Percentiles rank a stretch among this genome's conserved stretches.
Conservation (phyloP, 139 green algal species). For the Parachlorella kessleri region DNA sequence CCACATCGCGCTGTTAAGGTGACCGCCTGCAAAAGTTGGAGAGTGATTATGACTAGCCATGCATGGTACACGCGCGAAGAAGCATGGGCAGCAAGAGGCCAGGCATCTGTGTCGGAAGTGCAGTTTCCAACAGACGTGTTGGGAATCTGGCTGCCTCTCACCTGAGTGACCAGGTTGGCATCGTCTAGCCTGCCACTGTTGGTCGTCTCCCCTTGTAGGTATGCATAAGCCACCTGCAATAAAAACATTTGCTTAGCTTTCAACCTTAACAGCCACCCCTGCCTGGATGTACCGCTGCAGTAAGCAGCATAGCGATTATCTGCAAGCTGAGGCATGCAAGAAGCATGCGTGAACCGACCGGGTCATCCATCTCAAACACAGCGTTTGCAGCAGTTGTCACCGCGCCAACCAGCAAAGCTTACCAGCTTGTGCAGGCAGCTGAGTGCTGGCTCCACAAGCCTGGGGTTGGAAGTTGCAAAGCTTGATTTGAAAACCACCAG, state of each 20-base stretch:
- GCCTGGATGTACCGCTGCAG: background rate
- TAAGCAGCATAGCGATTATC: background rate
- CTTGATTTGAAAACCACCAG: slow-evolving; percentile 74
- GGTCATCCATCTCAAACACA: no score
- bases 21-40: slow-evolving; percentile 39
- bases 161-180: slow-evolving; percentile 48
- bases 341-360: background rate
- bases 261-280: background rate
- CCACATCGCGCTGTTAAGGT: slow-evolving; percentile 70
- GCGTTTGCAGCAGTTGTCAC: no score
- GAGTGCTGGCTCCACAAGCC: slow-evolving; percentile 76
- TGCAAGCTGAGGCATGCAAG: background rate
- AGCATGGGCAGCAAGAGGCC: background rate
- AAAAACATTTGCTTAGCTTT: background rate
- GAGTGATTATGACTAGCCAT: background rate
- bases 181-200: slow-evolving; percentile 58
- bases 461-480: slow-evolving; percentile 44
- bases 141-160: background rate
- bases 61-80: background rate
- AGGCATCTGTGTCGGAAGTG: background rate
- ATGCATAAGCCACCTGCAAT: slow-evolving; percentile 58
- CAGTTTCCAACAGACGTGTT: background rate
- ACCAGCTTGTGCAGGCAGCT: slow-evolving; percentile 90
- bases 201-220: slow-evolving; percentile 76
- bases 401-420: no score